phyloP scores from a whole-genome alignment of 2,329 filamentous ascomycete genomes.

The Fusarium tuaranense region DNA sequence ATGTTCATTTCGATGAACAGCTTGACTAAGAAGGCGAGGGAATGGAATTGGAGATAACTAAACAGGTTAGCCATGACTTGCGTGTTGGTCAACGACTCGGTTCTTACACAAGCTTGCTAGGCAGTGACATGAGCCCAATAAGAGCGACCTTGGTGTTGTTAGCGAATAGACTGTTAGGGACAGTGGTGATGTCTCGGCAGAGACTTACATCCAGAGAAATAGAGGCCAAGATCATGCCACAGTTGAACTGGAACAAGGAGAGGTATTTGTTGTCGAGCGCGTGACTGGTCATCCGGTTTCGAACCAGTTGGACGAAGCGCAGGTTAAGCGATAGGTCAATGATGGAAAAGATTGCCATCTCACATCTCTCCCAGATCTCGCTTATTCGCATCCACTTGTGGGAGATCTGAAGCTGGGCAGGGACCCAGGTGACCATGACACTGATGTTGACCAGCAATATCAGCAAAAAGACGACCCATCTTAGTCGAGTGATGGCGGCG shows the following conservation, averaged over 20 bases:
- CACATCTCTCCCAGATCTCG: not conserved
- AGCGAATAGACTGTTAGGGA: not conserved
- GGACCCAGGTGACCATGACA: not conserved
- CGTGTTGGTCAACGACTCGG: not conserved
- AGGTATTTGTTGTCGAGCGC: not conserved
- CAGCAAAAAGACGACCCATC: not conserved
- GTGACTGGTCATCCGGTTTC: not conserved
- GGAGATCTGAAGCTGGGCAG: not conserved
- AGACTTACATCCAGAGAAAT: not conserved
- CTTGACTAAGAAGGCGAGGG: not conserved
- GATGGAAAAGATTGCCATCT: not conserved
- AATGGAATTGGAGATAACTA: not conserved
- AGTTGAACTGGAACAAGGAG: not conserved
- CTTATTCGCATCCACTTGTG: not conserved
- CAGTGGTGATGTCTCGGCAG: not conserved
- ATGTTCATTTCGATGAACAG: constrained; percentile 2
- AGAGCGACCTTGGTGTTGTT: not conserved
- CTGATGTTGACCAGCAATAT: not conserved
- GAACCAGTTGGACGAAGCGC: not conserved
- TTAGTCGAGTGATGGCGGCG: not conserved
- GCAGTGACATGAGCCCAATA: not conserved
- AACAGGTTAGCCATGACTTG: not conserved
- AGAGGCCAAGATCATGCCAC: not conserved
- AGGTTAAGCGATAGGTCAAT: not conserved
- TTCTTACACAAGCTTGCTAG: not conserved